These are phyloP conservation scores for Penicillium sp. DNA, from an alignment of 2,329 filamentous ascomycete species.

Conservation along the genomic window DNA sequence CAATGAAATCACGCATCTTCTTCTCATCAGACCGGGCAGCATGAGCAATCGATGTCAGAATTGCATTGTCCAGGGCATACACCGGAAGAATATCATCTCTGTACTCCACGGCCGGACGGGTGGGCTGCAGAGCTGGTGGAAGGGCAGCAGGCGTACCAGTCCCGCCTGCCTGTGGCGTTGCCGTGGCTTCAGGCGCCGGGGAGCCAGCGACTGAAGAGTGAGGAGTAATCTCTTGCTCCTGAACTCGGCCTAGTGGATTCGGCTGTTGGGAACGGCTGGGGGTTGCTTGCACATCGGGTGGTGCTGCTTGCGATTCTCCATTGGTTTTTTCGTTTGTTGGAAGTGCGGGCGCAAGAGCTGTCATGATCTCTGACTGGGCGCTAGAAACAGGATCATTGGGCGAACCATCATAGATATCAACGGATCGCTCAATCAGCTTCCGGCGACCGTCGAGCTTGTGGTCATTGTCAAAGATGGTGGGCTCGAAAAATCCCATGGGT, in stretches of 20 bases:
- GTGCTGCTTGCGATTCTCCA: slow-evolving; percentile 42
- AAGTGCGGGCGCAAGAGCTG: slow-evolving; percentile 51
- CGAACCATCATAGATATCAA: slow-evolving; percentile 90
- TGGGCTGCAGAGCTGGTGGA: slow-evolving; percentile 39
- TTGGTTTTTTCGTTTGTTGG: slow-evolving; percentile 33
- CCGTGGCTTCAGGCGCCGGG: slow-evolving; percentile 76
- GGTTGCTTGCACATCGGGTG: slow-evolving; percentile 44
- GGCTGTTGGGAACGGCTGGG: slow-evolving; percentile 63
- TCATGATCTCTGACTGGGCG: slow-evolving; percentile 73
- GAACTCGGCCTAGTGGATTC: slow-evolving; percentile 70
- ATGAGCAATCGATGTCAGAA: slow-evolving; percentile 85
- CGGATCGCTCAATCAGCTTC: slow-evolving; percentile 82
- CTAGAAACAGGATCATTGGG: slow-evolving; percentile 88
- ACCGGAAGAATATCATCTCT: slow-evolving; percentile 81
- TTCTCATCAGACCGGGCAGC: slow-evolving; percentile 88
- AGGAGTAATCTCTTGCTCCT: slow-evolving; percentile 75
- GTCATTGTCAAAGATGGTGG: slow-evolving; percentile 80
- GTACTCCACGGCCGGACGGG: slow-evolving; percentile 56
- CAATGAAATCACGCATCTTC: slow-evolving; percentile 86
- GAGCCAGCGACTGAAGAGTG: slow-evolving; percentile 85
- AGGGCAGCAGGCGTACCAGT: slow-evolving; percentile 46
- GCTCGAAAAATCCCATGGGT: slow-evolving; percentile 92
- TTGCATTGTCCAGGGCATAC: slow-evolving; percentile 84
- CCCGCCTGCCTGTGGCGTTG: slow-evolving; percentile 65
- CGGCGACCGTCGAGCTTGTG: slow-evolving; percentile 78